Base-by-base conservation (phyloP, 1,284 basidiomycete species). In the Apiotrichum montevideense region DNA sequence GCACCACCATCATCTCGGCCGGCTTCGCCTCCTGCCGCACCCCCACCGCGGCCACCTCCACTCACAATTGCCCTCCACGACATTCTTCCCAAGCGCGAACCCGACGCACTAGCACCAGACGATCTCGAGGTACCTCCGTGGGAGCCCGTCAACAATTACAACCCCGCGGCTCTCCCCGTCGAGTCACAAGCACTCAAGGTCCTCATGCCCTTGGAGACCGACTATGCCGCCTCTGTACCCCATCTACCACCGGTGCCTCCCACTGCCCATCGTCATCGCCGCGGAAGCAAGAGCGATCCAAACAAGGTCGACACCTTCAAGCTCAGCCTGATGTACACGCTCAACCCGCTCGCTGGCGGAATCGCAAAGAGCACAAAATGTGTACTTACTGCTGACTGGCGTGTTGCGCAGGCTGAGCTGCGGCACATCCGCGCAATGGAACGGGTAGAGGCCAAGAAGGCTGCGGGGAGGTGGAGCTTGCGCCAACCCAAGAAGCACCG, bases 401-500 rank as follows among this genome's bases (percentile, higher is more conserved):
- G 65, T 35, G 59, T 90, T 46, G 88, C 87, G 1, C 83, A 87
- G 69, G 79, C 81, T 11, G 91, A 95, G 69, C 70, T 93, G 57
- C 81, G 85, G 57, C 80, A 91, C 47, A 77, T 90, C 37, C 83
- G 90, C 21, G 86, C 90, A 1, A 83, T 96, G 69, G 90, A 94
- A 51, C 82, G 87, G 6, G 86, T 98, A 52, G 93, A 98, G 61
- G 76, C 80, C 49, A 81, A 97, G 62, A 96, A 97, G 75, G 81
- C 84, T 14, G 81, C 82, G 11, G 87, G 86, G 1, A 80, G 84
- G 35, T 99, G 96, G 96, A 89, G 88, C 67, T 90, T 96, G 69
- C 81, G 94, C 48, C 96, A 99, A 69, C 90, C 92, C 1, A 97
- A 96, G 78, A 96, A 95, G 75, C 89, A 94, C 66, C 82, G 89